phyloP scores from a whole-genome alignment of 495 filamentous ascomycete species.

The Tuber brumale region DNA sequence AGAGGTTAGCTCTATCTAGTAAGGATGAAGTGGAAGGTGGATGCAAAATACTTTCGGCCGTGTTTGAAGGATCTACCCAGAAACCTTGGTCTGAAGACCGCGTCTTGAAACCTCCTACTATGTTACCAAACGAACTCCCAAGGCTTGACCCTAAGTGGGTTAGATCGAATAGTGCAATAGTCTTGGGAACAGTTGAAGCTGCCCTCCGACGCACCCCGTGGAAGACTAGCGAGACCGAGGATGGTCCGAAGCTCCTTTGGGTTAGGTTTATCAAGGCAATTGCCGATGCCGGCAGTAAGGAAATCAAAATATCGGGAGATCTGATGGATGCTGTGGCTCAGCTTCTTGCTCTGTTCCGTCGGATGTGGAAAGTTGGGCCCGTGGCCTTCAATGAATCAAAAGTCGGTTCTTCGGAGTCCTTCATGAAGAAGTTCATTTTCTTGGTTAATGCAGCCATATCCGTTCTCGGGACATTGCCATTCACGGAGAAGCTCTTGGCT shows the following conservation, averaged over 20 bases:
- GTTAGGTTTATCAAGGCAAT: conserved; percentile 59
- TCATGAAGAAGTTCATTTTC: conserved; percentile 56
- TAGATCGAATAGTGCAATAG: conserved; percentile 56
- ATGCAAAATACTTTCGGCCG: conserved; percentile 57
- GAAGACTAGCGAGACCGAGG: conserved; percentile 48
- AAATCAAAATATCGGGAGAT: conserved; percentile 81
- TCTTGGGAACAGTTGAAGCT: conserved; percentile 60
- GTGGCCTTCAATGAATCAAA: conserved; percentile 16
- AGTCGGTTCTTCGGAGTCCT: conserved; percentile 43
- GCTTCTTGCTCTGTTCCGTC: conserved; percentile 59
- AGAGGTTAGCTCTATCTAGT: conserved; percentile 45
- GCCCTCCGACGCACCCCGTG: conserved; percentile 51
- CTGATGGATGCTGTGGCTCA: conserved; percentile 70
- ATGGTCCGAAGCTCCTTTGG: conserved; percentile 60
- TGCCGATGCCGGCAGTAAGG: conserved; percentile 72
- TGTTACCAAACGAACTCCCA: conserved; percentile 67
- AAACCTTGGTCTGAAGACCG: conserved; percentile 68
- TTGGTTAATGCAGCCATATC: conserved; percentile 58
- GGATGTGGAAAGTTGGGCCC: conserved; percentile 55
- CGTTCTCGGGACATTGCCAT: conserved; percentile 63
- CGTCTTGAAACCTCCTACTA: conserved; percentile 52
- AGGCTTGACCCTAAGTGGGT: conserved; percentile 79
- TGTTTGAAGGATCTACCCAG: conserved; percentile 60
- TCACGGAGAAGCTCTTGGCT: conserved; percentile 68
- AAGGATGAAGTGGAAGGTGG: conserved; percentile 48